Evolutionary conservation across 495 filamentous ascomycete species (phyloP), one percentile per base, ranked within the genome.

Genomic region (Hyaloscypha bicolor): DNA sequence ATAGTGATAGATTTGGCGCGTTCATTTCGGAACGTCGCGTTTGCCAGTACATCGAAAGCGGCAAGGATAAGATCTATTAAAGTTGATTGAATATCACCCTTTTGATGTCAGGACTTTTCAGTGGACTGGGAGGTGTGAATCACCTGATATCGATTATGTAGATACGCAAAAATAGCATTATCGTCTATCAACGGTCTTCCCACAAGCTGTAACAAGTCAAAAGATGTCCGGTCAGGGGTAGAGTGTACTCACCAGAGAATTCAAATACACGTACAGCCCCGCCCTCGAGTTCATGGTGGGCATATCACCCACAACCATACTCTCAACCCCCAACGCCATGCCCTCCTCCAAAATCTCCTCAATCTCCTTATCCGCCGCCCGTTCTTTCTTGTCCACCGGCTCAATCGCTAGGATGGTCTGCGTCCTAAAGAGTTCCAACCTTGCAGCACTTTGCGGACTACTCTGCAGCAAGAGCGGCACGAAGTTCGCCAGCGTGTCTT

Each of bases 251-350:
- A 97, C 91, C 79, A 91, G 83, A 56, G 93, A 87, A 75, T 93
- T 93, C 35, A 99, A 80, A 75, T 94, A 97, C n/a, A 97, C 83
- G 76, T 94, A 98, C 69, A 98, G 80, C 55, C 92, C 93, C 60
- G 93, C 94, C 79, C 94, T 85, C n/a, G 93, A 90, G 75, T 93
- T 91, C 12, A 90, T 78, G 6, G 83, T 79, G 1, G 90, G 89
- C 5, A 90, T 77, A 69, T 93, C 90, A 31, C 88, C 80, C 2
- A 95, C 75, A 73, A 72, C 84, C 73, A 77, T 80, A 71, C 72
- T 88, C 74, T 73, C 71, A 2, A 75, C 65, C 6, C 83, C 82
- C 39, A 85, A 65, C n/a, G 75, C 79, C 67, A 86, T 79, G 14
- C 75, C 73, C 19, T 77, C 75, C 62, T 82, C 79, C 22, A 85